Conservation (phyloP, 2,329 filamentous ascomycete species). For the Xylariales sp. region DNA sequence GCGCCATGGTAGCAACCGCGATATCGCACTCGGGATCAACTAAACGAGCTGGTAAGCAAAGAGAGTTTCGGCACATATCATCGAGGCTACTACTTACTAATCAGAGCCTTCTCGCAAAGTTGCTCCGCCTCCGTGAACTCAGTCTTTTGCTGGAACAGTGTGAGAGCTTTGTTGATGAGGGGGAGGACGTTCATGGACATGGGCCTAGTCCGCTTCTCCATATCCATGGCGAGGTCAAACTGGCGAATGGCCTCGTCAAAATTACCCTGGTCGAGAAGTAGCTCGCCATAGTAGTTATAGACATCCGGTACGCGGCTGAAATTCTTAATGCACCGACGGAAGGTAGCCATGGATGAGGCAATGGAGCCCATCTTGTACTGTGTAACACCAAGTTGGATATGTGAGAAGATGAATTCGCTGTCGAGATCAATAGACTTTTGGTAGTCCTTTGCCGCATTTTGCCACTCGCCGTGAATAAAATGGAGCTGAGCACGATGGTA, state of each 20-base stretch:
- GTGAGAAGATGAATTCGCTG: constrained; percentile 96
- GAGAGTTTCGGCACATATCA: constrained; percentile 10
- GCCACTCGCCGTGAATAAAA: constrained; percentile 95
- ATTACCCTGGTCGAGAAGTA: constrained; percentile 95
- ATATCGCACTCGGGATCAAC: constrained; percentile 99
- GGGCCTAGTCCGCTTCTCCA: constrained; percentile 95
- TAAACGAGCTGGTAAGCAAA: constrained; percentile 57
- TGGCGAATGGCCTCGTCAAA: constrained; percentile 96
- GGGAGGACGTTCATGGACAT: constrained; percentile 97
- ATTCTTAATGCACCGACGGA: constrained; percentile 97
- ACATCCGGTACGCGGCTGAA: constrained; percentile 97
- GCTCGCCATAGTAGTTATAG: constrained; percentile 99
- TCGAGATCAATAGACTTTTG: constrained; percentile 99
- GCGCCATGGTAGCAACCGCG: constrained; percentile 97
- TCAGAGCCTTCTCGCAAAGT: constrained; percentile 95
- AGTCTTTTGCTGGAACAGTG: constrained; percentile 98
- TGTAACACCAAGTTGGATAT: constrained; percentile 98
- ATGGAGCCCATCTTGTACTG: constrained; percentile 99
- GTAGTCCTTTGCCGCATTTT: constrained; percentile 96
- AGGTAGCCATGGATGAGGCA: constrained; percentile 97
- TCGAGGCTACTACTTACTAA: constrained; percentile 73
- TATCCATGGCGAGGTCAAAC: constrained; percentile 97
- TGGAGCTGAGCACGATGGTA: constrained; percentile 98
- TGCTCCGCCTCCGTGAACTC: constrained; percentile 95
- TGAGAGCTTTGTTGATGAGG: constrained; percentile 97